A percentile compares a stretch with the other conserved stretches of the same genome.
These are phyloP conservation scores for Sordaria brevicollis DNA, from an alignment of 495 filamentous ascomycete genomes.

Conservation along the genomic window DNA sequence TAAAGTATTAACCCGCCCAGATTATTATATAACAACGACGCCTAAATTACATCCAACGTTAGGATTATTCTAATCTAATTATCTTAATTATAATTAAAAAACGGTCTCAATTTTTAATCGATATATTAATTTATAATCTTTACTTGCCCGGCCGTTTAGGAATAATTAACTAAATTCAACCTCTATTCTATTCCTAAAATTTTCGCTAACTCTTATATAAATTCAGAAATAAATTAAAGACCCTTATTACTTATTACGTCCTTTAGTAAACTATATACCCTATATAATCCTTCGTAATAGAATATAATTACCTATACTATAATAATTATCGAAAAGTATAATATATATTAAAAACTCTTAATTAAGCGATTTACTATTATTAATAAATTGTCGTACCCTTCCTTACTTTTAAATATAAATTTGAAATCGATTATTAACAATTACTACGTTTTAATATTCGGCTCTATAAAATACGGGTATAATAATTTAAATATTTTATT, in stretches of 20 bases:
- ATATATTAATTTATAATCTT: neutral
- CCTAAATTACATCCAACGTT: too few relatives aligned
- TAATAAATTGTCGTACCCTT: neutral
- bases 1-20: too few relatives aligned
- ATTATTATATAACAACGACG: too few relatives aligned
- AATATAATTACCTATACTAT: too few relatives aligned
- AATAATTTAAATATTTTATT: neutral
- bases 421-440: constrained; percentile 3
- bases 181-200: too few relatives aligned
- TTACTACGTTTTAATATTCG: neutral
- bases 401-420: neutral
- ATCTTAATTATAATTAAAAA: neutral
- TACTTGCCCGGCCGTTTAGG: too few relatives aligned
- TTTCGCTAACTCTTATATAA: neutral
- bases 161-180: too few relatives aligned
- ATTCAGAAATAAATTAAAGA: too few relatives aligned
- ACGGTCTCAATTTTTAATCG: neutral
- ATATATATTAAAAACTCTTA: neutral
- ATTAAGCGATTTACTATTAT: neutral
- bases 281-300: neutral
- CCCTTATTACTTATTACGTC: neutral
- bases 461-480: neutral
- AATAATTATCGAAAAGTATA: neutral
- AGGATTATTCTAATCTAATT: neutral
- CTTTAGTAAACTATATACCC: neutral